These are phyloP conservation scores for Malus orientalis DNA, from an alignment of 306 rosid species.

Conservation along the genomic window DNA sequence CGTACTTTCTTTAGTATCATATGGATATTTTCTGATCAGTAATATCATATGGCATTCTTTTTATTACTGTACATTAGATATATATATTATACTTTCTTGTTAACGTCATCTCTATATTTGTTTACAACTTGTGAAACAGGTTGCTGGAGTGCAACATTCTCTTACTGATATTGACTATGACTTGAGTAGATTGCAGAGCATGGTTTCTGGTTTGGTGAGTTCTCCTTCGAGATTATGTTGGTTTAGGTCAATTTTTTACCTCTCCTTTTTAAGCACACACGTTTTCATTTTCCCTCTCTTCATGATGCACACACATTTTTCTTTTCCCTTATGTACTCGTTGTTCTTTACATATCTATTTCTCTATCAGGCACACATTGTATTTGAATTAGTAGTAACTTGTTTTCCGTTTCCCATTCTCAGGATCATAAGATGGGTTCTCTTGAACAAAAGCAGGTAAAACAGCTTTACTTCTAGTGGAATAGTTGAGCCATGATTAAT, in stretches of 20 bases:
- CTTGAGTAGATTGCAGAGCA: slow-evolving; percentile 43
- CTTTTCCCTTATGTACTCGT: not conserved
- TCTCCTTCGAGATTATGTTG: not conserved
- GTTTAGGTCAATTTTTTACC: not conserved
- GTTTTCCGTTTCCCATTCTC: slow-evolving; percentile 21
- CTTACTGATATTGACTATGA: slow-evolving; percentile 46
- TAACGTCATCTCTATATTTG: not conserved
- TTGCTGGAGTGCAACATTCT: slow-evolving; percentile 55
- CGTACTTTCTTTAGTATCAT: not conserved
- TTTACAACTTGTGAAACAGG: slow-evolving; percentile 46
- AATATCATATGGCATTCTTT: not conserved
- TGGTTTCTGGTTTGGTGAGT: slow-evolving; percentile 76
- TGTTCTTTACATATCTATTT: not conserved
- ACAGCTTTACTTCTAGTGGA: slow-evolving; percentile 5
- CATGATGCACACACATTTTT: not conserved
- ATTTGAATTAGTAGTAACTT: slow-evolving; percentile 16
- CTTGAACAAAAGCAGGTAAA: slow-evolving; percentile 74
- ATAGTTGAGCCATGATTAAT: not conserved
- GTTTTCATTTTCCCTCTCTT: not conserved
- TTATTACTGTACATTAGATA: not conserved
- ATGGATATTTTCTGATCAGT: not conserved
- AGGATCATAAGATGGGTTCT: slow-evolving; percentile 57
- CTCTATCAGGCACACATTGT: not conserved
- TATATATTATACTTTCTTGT: not conserved
- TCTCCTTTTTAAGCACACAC: not conserved